Conservation (phyloP, 495 filamentous ascomycete species). For the Penicillium flavigenum region DNA sequence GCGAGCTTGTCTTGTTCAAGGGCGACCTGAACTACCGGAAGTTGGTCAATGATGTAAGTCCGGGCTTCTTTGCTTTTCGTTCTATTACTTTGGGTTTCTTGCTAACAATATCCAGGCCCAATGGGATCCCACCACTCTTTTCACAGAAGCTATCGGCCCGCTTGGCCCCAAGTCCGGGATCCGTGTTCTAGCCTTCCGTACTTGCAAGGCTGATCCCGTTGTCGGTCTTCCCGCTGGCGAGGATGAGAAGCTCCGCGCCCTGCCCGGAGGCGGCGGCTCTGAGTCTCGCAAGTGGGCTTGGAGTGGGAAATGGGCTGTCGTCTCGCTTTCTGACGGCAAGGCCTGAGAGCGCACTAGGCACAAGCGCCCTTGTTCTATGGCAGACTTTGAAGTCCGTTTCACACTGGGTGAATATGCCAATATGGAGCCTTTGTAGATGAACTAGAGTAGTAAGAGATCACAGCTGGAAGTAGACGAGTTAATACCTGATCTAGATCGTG, state of each 20-base stretch:
- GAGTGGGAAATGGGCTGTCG: constrained; percentile 95
- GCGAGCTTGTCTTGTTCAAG: constrained; percentile 93
- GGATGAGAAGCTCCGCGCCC: constrained; percentile 73
- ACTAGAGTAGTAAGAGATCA: not conserved
- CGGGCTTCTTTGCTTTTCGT: not conserved
- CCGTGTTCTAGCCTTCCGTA: constrained; percentile 80
- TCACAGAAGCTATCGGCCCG: constrained; percentile 81
- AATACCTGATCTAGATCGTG: constrained; percentile 1
- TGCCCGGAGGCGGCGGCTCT: constrained; percentile 64
- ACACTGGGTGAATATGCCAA: not conserved
- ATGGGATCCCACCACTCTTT: constrained; percentile 88
- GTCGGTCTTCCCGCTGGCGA: constrained; percentile 79
- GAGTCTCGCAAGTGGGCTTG: constrained; percentile 90
- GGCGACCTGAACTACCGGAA: constrained; percentile 97
- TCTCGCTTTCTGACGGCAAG: constrained; percentile 81
- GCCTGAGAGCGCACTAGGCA: constrained; percentile 21
- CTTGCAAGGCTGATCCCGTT: constrained; percentile 93
- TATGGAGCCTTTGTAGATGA: not conserved
- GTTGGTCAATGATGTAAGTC: constrained; percentile 77
- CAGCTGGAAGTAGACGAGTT: not conserved
- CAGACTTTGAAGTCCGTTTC: not conserved
- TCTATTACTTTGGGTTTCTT: not conserved
- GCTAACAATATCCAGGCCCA: constrained; percentile 52
- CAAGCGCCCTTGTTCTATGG: not conserved
- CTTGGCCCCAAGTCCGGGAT: constrained; percentile 77